phyloP scores from a whole-genome alignment of 2,329 filamentous ascomycete genomes.

The Paraphaeosphaeria sporulosa region DNA sequence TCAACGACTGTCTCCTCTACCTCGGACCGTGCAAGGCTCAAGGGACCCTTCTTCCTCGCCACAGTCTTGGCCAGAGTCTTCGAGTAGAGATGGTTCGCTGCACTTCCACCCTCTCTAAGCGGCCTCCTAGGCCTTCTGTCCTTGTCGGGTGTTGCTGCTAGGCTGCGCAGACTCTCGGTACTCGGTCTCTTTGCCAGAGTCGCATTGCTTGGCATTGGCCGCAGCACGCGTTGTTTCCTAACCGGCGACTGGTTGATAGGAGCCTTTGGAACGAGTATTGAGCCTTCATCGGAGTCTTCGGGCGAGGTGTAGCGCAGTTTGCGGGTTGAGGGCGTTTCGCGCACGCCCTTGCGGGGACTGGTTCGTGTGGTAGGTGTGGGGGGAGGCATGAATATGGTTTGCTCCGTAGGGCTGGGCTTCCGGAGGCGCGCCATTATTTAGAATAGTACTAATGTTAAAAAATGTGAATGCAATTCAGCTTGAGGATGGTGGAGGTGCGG shows the following conservation, averaged over 20 bases:
- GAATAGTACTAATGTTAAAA: constrained; percentile 11
- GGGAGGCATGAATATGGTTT: constrained; percentile 28
- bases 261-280: constrained; percentile 32
- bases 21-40: constrained; percentile 20
- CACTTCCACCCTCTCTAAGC: constrained; percentile 15
- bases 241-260: constrained; percentile 26
- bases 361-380: constrained; percentile 25
- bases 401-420: constrained; percentile 38
- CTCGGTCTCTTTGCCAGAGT: constrained; percentile 36
- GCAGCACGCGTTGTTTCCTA: constrained; percentile 43
- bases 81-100: constrained; percentile 31
- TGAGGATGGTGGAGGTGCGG: constrained; percentile 13
- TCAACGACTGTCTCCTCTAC: constrained; percentile 20
- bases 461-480: constrained; percentile 7
- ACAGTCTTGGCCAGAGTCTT: constrained; percentile 39
- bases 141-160: constrained; percentile 38
- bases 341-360: constrained; percentile 38
- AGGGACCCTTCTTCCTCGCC: constrained; percentile 29
- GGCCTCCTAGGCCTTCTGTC: constrained; percentile 24
- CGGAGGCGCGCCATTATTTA: constrained; percentile 45
- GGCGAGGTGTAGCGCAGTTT: constrained; percentile 31
- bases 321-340: constrained; percentile 32
- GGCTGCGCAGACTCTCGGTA: constrained; percentile 29
- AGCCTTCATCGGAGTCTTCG: constrained; percentile 30
- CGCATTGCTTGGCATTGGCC: constrained; percentile 43